Evolutionary conservation across 257 asterid species (phyloP), one percentile per base, ranked within the genome.

Genomic region (Lantana camara): DNA sequence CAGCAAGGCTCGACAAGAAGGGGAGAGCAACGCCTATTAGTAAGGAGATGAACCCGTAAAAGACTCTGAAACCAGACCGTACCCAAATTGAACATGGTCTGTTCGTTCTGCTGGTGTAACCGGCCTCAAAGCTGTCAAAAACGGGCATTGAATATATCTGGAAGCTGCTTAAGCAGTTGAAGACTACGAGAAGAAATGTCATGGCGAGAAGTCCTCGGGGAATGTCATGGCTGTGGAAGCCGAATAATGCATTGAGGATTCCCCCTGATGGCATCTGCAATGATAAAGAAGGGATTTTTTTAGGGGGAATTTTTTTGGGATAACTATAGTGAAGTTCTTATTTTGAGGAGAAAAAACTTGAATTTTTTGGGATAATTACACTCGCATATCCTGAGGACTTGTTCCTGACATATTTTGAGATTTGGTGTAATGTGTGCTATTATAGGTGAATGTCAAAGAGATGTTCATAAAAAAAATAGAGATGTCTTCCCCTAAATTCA

Each of bases 121-220:
- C 85, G 1, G 99, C 96, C 72, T 94, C 97, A 2, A 94, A 94
- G 34, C 97, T 94, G 81, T 94, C 99, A 7, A 94, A 94, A 3
- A 85, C 97, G 0, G 99, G 99, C 99, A 94, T 94, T 0, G 99
- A 90, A 81, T 94, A 90, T 74, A 90, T 94, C 55, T 90, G 99
- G 87, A 94, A 94, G 77, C 99, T 94, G 73, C 99, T 94, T 77
- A 94, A 56, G 80, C 99, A 94, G 82, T 83, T 94, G 86, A 94
- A 90, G n/a, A 94, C 99, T 1, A 94, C 99, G 1, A 90, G 87
- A 54, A 94, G 94, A 59, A 94, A 94, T 11, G 97, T 80, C 79
- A 83, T 48, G 1, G 95, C 97, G 0, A 94, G 83, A 46, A 94
- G 87, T 24, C 95, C 97, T 35, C 95, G 74, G 7, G 99, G 73